phyloP scores from a whole-genome alignment of 73 alveolate species.

The Uronychia setigera region DNA sequence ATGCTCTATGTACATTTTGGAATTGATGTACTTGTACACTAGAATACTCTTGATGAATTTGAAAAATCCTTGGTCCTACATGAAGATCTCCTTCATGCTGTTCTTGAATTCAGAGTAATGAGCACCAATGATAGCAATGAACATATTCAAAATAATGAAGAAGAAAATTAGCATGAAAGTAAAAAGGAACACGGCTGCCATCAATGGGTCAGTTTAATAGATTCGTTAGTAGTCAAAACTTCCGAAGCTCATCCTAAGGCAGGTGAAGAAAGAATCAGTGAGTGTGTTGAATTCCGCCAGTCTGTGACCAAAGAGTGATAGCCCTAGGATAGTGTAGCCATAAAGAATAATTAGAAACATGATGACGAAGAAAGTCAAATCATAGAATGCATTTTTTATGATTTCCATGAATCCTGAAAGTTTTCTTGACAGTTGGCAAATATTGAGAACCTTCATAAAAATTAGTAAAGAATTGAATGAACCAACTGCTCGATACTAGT shows the following conservation, averaged over 20 bases:
- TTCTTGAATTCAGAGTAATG: conserved; percentile 38
- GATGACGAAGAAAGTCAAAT: conserved; percentile 56
- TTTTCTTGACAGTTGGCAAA: conserved; percentile 13
- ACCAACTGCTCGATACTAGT: background rate
- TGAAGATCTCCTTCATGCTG: conserved; percentile 4
- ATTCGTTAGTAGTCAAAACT: conserved; percentile 58
- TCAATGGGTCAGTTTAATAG: conserved; percentile 23
- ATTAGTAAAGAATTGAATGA: background rate
- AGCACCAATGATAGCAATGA: conserved; percentile 69
- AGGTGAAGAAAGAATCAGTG: conserved; percentile 38
- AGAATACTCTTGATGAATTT: background rate
- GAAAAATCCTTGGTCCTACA: background rate
- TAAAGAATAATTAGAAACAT: conserved; percentile 50
- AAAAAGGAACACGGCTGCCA: conserved; percentile 48
- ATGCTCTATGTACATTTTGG: background rate
- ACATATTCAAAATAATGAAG: conserved; percentile 64
- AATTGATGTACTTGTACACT: background rate
- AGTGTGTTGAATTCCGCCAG: conserved; percentile 26
- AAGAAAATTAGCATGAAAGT: conserved; percentile 56
- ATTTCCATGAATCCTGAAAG: conserved; percentile 49
- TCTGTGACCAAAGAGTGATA: conserved; percentile 53
- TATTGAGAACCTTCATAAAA: background rate
- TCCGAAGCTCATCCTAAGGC: conserved; percentile 63
- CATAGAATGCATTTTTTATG: conserved; percentile 42
- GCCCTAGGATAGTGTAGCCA: conserved; percentile 66